Evolutionary conservation across 176 grass and related monocot species (phyloP), one percentile per base, ranked within the genome.

Genomic region (Typha latifolia): DNA sequence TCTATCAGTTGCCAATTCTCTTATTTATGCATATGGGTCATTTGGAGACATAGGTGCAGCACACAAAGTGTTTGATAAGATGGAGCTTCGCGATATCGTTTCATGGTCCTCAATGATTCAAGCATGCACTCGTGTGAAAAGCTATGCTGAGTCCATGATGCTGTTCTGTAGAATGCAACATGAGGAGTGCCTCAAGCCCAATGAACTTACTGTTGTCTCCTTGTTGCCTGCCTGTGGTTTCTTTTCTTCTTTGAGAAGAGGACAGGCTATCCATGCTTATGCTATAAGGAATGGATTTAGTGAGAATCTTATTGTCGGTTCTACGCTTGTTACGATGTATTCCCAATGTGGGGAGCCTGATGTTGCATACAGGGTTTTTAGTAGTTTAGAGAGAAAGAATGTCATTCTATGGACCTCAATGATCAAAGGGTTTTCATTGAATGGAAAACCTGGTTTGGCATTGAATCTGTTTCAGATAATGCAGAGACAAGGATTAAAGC

Each of bases 231-330:
- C 49, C 1, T 74, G 72, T 37, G 48, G 72, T 50, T 74, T 74
- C 62, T 74, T 64, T 74, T 74, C 72, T 64, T 74, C 72, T 48
- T 63, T 74, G 61, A 74, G 49, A 51, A 65, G 51, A 47, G 72
- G 72, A 31, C 72, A 52, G 32, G 72, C 72, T 37, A 29, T 74
- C 24, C 62, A 74, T 74, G 61, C 62, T 14, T 74, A 64, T 53
- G 26, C 62, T 15, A 64, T 74, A 14, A 49, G 72, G 62, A 74
- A 22, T 34, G 72, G 61, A 20, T 63, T 51, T 50, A 26, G 49
- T 12, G 62, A 32, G 1, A 74, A 74, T 51, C 3, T 51, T 8
- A 74, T 74, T 52, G 49, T 74, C 14, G 49, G 48, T 15, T 74
- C 72, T 9, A 21, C 72, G 48, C 48, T 74, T 16, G 7, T 74